Percentiles rank a stretch among this genome's conserved stretches.
phyloP scores from a whole-genome alignment of 495 filamentous ascomycete species.

The Beverwykella pulmonaria region DNA sequence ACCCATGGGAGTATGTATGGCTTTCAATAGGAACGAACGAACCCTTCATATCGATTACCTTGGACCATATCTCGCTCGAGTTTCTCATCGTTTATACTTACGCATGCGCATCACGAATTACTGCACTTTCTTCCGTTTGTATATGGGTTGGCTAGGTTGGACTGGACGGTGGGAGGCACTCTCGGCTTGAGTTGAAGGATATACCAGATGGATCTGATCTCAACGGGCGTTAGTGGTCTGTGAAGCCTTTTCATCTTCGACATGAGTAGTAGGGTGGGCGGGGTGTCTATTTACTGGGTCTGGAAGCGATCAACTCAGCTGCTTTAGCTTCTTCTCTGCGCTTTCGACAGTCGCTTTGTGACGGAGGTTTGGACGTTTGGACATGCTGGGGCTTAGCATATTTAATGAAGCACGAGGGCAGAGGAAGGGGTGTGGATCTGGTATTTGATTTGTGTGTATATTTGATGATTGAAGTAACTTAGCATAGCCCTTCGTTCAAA shows the following conservation, averaged over 20 bases:
- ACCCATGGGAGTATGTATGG: slow-evolving; percentile 35
- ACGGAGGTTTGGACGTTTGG: no score
- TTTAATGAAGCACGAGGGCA: neutral
- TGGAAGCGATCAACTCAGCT: neutral
- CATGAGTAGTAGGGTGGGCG: neutral
- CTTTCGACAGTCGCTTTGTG: neutral
- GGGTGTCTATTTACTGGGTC: neutral
- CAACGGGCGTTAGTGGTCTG: slow-evolving; percentile 17
- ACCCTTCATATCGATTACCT: slow-evolving; percentile 9
- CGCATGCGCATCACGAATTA: slow-evolving; percentile 14
- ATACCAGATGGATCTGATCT: slow-evolving; percentile 20
- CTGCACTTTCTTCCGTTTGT: neutral
- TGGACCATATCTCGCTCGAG: neutral
- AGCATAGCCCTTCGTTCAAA: neutral
- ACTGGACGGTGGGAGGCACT: neutral
- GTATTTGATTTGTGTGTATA: neutral
- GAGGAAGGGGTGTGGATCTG: neutral
- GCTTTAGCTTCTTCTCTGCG: neutral
- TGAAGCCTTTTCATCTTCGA: neutral
- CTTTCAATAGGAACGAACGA: slow-evolving; percentile 18
- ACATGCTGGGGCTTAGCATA: neutral
- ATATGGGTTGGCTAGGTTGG: neutral
- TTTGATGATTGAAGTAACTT: neutral
- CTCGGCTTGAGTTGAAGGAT: slow-evolving; percentile 6
- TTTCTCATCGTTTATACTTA: slow-evolving; percentile 2